A percentile compares a stretch with the other conserved stretches of the same genome.
Evolutionary conservation across 768 basidiomycete genomes (phyloP).

Genomic region (Amanita molliuscula): DNA sequence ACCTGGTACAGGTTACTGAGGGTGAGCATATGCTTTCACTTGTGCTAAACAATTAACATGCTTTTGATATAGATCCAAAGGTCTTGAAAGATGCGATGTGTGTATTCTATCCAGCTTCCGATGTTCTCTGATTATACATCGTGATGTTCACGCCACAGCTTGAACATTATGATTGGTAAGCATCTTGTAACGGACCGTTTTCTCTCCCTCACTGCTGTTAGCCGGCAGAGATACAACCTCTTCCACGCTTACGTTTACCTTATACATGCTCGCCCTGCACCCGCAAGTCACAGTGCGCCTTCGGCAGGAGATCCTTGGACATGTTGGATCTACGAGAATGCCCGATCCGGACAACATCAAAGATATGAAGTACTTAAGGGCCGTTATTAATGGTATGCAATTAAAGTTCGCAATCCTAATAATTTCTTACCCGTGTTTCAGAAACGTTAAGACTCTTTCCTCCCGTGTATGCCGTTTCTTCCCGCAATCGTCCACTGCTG

Average conservation of each 20-base stretch:
- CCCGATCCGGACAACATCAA: conserved; percentile 48
- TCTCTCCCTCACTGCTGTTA: conserved; percentile 2
- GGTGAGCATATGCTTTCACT: conserved; percentile 17
- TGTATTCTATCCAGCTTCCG: conserved; percentile 3
- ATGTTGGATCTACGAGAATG: conserved; percentile 35
- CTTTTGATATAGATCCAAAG: conserved; percentile 21
- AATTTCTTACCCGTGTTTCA: conserved; percentile 5
- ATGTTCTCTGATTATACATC: background rate
- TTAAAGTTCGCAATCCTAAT: background rate
- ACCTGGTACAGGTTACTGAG: conserved; percentile 40
- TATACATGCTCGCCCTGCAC: conserved; percentile 42
- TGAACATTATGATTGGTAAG: conserved; percentile 36
- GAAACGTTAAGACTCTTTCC: conserved; percentile 53
- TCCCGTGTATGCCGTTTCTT: conserved; percentile 27
- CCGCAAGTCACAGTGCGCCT: conserved; percentile 35
- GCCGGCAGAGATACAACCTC: conserved; percentile 39
- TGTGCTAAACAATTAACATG: background rate
- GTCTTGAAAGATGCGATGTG: conserved; percentile 39
- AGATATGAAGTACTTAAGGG: conserved; percentile 54
- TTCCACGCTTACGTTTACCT: conserved; percentile 29
- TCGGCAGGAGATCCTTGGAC: conserved; percentile 43
- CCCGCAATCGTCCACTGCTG: too few species aligned
- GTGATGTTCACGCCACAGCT: conserved; percentile 10
- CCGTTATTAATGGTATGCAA: conserved; percentile 48
- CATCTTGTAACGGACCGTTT: background rate